These are phyloP conservation scores for Podaxis sp. DNA, from an alignment of 768 basidiomycete genomes.

Conservation along the genomic window DNA sequence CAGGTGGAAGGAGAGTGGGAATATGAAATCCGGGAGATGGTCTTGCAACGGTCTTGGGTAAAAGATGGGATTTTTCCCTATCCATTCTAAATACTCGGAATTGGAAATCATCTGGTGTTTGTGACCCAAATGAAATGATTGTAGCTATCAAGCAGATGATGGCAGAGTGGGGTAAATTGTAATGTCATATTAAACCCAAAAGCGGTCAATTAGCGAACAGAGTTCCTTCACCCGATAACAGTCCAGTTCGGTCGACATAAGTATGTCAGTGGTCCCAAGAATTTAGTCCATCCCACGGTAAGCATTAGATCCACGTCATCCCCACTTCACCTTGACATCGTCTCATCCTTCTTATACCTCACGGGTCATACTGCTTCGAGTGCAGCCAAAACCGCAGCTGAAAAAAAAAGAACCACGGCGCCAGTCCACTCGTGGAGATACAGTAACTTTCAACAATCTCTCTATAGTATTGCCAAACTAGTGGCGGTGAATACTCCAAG, in stretches of 20 bases:
- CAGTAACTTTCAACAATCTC: conserved; percentile 68
- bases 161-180: conserved; percentile 60
- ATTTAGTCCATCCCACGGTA: conserved; percentile 30
- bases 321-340: conserved; percentile 66
- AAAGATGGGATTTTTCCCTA: conserved; percentile 37
- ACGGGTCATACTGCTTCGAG: conserved; percentile 86
- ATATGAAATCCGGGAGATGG: conserved; percentile 59
- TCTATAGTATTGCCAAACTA: conserved; percentile 50
- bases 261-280: conserved; percentile 32
- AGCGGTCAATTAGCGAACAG: conserved; percentile 84
- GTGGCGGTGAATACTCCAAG: no score
- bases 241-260: conserved; percentile 3
- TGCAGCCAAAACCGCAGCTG: conserved; percentile 89
- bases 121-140: conserved; percentile 61
- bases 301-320: conserved; percentile 23
- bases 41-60: conserved; percentile 57
- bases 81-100: neutral
- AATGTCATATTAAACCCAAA: conserved; percentile 81
- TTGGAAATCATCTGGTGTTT: conserved; percentile 41
- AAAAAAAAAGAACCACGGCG: conserved; percentile 60
- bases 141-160: conserved; percentile 56
- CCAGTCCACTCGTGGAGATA: conserved; percentile 70
- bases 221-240: conserved; percentile 26
- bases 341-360: conserved; percentile 62
- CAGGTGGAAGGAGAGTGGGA: conserved; percentile 35